phyloP scores from a whole-genome alignment of 2,329 filamentous ascomycete genomes.

The Exophiala sideris region DNA sequence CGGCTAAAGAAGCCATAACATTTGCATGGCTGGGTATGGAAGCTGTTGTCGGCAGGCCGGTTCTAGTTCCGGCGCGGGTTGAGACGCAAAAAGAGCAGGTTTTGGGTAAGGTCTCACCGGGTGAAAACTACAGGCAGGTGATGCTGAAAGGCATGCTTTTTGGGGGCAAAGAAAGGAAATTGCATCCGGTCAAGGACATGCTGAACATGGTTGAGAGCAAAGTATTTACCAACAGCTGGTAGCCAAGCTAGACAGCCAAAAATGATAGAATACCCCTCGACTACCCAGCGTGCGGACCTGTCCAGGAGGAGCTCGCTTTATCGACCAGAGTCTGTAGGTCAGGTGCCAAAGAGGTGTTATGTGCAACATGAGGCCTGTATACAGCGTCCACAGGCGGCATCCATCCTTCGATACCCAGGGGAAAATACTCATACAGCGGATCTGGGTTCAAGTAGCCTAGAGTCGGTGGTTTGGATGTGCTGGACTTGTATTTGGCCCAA shows the following conservation, averaged over 20 bases:
- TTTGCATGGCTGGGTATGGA: constrained; percentile 63
- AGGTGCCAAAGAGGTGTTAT: constrained; percentile 53
- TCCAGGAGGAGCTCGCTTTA: background rate
- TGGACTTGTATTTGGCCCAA: too few species aligned
- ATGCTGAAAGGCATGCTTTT: constrained; percentile 53
- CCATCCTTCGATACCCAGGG: constrained; percentile 74
- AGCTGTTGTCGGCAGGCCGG: constrained; percentile 54
- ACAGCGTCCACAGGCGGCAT: constrained; percentile 76
- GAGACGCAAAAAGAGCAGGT: constrained; percentile 52
- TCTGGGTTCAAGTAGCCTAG: constrained; percentile 48
- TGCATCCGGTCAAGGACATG: constrained; percentile 50
- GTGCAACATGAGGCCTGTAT: constrained; percentile 76
- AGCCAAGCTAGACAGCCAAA: background rate
- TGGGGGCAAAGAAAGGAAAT: constrained; percentile 42
- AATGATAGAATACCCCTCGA: background rate
- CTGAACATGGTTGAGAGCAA: constrained; percentile 50
- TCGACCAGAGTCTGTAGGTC: background rate
- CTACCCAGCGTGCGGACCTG: too few species aligned
- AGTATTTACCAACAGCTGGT: constrained; percentile 49
- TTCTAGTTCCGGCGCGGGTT: constrained; percentile 53
- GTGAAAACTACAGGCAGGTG: constrained; percentile 53
- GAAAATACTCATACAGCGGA: constrained; percentile 80
- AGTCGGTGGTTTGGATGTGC: too few species aligned
- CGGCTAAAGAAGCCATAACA: constrained; percentile 58
- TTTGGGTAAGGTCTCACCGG: constrained; percentile 54